Percentiles rank a stretch among this genome's conserved stretches.
phyloP scores from a whole-genome alignment of 192 early-diverging fungal species.

The Coemansia sp. region DNA sequence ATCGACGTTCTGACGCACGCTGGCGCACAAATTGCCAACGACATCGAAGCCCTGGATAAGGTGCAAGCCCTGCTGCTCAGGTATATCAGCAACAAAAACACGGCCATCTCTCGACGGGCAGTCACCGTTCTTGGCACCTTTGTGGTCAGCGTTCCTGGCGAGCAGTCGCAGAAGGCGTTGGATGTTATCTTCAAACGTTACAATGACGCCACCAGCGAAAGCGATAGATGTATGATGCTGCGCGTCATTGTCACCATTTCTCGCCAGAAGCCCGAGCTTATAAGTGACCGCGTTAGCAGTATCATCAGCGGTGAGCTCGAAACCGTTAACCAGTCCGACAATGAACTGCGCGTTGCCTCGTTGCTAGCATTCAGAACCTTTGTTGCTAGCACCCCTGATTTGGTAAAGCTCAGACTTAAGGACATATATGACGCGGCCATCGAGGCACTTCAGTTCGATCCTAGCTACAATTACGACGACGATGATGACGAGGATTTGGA shows the following conservation, averaged over 20 bases:
- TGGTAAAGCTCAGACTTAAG: conserved; percentile 10
- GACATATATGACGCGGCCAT: conserved; percentile 29
- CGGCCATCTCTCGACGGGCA: conserved; percentile 35
- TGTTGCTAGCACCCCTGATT: conserved; percentile 23
- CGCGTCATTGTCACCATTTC: conserved; percentile 47
- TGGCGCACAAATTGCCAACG: conserved; percentile 27
- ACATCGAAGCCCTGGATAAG: conserved; percentile 13
- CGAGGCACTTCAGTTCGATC: conserved; percentile 32
- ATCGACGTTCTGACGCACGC: conserved; percentile 25
- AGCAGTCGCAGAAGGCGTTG: conserved; percentile 36
- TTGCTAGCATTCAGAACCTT: conserved; percentile 44
- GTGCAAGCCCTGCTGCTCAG: conserved; percentile 31
- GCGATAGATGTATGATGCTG: conserved; percentile 31
- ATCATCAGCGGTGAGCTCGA: conserved; percentile 35
- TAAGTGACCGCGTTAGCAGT: conserved; percentile 13
- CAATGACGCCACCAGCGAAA: conserved; percentile 15
- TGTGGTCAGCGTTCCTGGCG: conserved; percentile 34
- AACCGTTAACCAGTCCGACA: conserved; percentile 26
- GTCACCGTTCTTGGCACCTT: conserved; percentile 43
- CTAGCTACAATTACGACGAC: conserved; percentile 45
- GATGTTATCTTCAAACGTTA: conserved; percentile 41
- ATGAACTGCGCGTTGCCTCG: conserved; percentile 32
- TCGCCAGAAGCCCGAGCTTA: conserved; percentile 36
- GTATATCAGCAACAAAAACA: conserved; percentile 23
- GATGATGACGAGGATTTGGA: conserved; percentile 15